phyloP scores from a whole-genome alignment of 106 monocot species.

The Narthecium ossifragum region DNA sequence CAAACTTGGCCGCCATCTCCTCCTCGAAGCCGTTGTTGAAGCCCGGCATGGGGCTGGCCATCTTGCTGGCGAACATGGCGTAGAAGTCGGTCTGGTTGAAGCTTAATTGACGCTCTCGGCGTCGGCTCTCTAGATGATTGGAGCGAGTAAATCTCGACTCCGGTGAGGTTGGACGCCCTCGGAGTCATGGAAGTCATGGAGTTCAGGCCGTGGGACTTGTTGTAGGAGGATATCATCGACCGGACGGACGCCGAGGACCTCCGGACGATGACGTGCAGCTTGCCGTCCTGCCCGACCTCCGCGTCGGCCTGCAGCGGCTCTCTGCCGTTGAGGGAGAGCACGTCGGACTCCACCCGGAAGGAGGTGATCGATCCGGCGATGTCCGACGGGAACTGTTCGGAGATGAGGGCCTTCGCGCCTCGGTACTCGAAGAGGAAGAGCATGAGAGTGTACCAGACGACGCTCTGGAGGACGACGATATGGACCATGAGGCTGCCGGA shows the following conservation, averaged over 20 bases:
- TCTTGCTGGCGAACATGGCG: conserved; percentile 44
- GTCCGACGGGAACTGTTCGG: too few species aligned
- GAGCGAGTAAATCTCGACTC: conserved; percentile 47
- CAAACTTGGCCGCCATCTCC: conserved; percentile 9
- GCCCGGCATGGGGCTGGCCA: conserved; percentile 21
- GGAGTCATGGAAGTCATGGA: conserved; percentile 27
- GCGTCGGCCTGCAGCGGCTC: too few species aligned
- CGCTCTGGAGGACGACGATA: too few species aligned
- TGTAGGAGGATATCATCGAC: conserved; percentile 10
- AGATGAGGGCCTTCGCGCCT: too few species aligned
- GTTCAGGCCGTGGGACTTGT: conserved; percentile 8
- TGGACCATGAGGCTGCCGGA: too few species aligned
- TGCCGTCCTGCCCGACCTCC: conserved; percentile 38
- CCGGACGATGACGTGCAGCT: conserved; percentile 35
- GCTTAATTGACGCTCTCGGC: conserved; percentile 59
- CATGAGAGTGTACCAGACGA: too few species aligned
- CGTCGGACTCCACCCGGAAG: too few species aligned
- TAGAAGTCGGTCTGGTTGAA: conserved; percentile 67
- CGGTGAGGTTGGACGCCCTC: conserved; percentile 31
- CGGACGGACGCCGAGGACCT: conserved; percentile 16
- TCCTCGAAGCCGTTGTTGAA: conserved; percentile 7
- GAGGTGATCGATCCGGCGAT: too few species aligned
- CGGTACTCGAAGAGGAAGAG: too few species aligned
- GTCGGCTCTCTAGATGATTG: conserved; percentile 52
- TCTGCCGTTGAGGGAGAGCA: too few species aligned